phyloP scores from a whole-genome alignment of 164 flowering plant genomes.

The Umbellularia californica region DNA sequence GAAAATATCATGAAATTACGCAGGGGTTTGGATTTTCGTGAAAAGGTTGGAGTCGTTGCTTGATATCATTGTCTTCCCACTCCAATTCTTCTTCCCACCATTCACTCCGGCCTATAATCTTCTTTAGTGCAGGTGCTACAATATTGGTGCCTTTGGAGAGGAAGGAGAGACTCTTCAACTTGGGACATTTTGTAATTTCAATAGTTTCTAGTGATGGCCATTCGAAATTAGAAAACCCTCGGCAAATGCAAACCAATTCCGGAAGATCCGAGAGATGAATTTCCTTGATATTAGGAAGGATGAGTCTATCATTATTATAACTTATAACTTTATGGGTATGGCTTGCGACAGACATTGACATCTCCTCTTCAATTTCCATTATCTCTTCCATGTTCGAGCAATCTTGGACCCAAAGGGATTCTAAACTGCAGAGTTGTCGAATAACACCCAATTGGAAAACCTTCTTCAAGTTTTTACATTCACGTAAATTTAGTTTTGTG shows the following conservation, averaged over 20 bases:
- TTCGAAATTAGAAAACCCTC: neutral
- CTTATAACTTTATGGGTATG: too few species aligned
- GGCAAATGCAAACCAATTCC: neutral
- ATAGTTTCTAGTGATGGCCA: too few species aligned
- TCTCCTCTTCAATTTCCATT: neutral
- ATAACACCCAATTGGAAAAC: neutral
- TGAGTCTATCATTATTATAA: neutral
- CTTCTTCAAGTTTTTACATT: neutral
- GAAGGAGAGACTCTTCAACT: too few species aligned
- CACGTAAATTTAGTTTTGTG: accelerated
- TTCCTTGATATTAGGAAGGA: neutral
- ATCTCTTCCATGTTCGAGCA: neutral
- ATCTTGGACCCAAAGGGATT: accelerated
- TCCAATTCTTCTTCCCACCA: too few species aligned
- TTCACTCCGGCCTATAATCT: accelerated
- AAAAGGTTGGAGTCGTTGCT: too few species aligned
- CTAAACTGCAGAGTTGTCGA: neutral
- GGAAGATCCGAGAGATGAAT: accelerated
- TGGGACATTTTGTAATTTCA: too few species aligned
- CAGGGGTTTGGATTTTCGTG: too few species aligned
- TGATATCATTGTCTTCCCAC: too few species aligned
- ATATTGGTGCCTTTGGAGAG: too few species aligned
- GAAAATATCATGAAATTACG: too few species aligned
- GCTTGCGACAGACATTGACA: too few species aligned
- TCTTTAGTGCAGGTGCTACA: too few species aligned